Evolutionary conservation across 1,284 basidiomycete genomes (phyloP), one percentile per base, ranked within the genome.

Genomic region (Malassezia sympodialis): DNA sequence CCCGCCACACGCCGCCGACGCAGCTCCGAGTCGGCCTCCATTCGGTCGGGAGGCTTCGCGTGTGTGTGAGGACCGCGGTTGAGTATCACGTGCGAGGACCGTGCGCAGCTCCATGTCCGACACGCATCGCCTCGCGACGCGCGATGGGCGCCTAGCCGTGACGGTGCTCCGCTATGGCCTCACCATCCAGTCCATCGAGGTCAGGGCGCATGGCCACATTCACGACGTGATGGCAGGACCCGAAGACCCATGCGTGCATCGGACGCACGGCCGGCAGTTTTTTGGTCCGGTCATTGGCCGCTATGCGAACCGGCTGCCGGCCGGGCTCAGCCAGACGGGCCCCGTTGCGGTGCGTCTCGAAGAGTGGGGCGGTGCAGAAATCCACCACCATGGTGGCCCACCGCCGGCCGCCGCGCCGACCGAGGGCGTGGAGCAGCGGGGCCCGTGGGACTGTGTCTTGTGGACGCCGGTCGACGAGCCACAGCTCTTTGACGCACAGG

Each of bases 281-380:
- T 64, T 65, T 46, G 69, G 69, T 24, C 66, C 67, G 19, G 53
- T 72, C 52, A 59, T 72, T 23, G 69, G 69, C 5, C 63, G 68
- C 15, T 72, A 63, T 31, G 68, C 65, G 28, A 72, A 72, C 46
- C 63, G 69, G 15, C 58, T 72, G n/a, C 67, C 63, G 3, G 63
- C 63, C 0, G 69, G 69, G 31, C 50, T 57, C 44, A 23, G 49
- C 45, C 31, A 62, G 17, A 60, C 35, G 4, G 10, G 6, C 15
- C 34, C 6, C 28, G 27, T 17, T 10, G n/a, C 19, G n/a, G 34
- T 37, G 15, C 15, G n/a, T 15, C 27, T 31, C 3, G 32, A 39
- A 10, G 47, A 34, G 35, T 55, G 53, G 53, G 52, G 56, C 11
- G 65, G 51, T 4, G 39, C 48, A 10, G 58, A 58, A n/a, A 57